These are phyloP conservation scores for Globisporangium sylvaticum DNA, from an alignment of 352 stramenopile genomes.

Conservation along the genomic window DNA sequence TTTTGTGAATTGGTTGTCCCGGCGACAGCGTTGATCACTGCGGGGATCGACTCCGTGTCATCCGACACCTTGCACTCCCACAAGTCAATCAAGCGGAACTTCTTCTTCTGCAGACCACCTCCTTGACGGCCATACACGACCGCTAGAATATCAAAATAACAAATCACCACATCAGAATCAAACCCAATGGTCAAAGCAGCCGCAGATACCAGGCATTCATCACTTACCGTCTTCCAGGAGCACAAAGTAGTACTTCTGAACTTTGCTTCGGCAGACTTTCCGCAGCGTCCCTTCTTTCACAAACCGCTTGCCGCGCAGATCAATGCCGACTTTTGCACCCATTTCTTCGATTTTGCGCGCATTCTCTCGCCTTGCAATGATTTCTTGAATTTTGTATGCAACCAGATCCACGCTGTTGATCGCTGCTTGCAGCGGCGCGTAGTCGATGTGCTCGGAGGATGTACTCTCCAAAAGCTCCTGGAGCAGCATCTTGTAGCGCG, in stretches of 20 bases:
- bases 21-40: conserved; percentile 57
- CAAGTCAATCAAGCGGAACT: conserved; percentile 77
- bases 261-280: conserved; percentile 85
- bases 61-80: conserved; percentile 76
- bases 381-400: conserved; percentile 76
- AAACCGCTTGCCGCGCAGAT: conserved; percentile 59
- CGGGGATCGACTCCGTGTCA: conserved; percentile 63
- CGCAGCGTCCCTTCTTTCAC: conserved; percentile 73
- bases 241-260: conserved; percentile 83
- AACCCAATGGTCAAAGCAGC: neutral
- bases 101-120: conserved; percentile 68
- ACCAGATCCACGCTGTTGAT: conserved; percentile 76
- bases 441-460: conserved; percentile 67
- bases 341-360: conserved; percentile 57
- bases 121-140: conserved; percentile 67
- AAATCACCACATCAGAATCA: neutral
- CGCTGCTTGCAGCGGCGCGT: conserved; percentile 57
- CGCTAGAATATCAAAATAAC: conserved; percentile 22
- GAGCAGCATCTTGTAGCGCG: conserved; percentile 80
- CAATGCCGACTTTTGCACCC: conserved; percentile 58
- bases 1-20: conserved; percentile 49
- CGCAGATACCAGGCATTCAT: neutral
- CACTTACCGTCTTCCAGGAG: conserved; percentile 76
- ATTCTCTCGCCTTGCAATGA: conserved; percentile 70
- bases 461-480: conserved; percentile 74